Base-by-base conservation (phyloP, 495 filamentous ascomycete species). In the Aspergillus taichungensis region DNA sequence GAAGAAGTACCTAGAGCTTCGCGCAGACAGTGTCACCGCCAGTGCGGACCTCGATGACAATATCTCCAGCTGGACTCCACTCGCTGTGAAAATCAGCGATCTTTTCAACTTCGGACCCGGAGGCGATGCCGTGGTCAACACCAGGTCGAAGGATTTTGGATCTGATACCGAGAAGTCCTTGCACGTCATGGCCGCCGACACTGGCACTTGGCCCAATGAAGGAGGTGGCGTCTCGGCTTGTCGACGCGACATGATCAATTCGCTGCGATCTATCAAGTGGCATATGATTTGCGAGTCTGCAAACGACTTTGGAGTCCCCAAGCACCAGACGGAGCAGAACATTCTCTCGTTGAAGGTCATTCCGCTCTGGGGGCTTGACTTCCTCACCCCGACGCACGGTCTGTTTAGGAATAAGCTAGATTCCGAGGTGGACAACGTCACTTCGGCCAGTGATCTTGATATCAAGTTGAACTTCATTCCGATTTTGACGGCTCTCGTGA, bases 211-310 rank as follows among this genome's bases (percentile, higher is more conserved):
- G 80, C 80, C 80, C 0, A 80, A 82, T 41, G 76, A 81, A 52
- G 77, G 76, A 42, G 80, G 80, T 45, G 80, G 80, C 54, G 79
- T 84, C 12, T 82, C 79, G 35, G 78, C 77, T 27, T 84, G 80
- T 62, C 75, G 80, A n/a, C 66, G 80, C 42, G 80, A 84, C 50
- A 71, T 84, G 66, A 78, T 84, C 60, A 80, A 83, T 54, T 75
- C 75, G 18, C 68, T 82, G 43, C 60, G 64, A 18, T 77, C 76
- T 1, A 78, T 84, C 45, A 75, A 75, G 44, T 82, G 79, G 72
- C 79, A 84, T 49, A 78, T 84, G 64, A 67, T 84, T 30, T 80
- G 76, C 37, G 80, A 84, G 55, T 75, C 77, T 3, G 80, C 78
- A 7, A 82, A 80, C 49, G 80, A 84, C 46, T 82, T 74, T 47